phyloP scores from a whole-genome alignment of 2,329 filamentous ascomycete genomes.

The Pyricularia pennisetigena region DNA sequence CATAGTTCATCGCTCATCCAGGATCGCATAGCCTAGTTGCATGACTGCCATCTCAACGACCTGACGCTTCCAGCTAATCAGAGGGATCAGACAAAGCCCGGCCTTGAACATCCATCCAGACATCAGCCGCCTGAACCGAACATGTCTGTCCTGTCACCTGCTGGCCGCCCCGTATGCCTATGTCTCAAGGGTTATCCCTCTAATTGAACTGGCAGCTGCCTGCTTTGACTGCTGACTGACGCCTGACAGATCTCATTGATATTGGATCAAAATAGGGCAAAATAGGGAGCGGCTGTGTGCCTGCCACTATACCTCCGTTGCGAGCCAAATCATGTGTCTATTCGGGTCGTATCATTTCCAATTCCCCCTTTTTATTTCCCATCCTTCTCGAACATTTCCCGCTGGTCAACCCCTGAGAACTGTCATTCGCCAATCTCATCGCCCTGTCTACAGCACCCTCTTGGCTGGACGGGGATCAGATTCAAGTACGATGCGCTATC shows the following conservation, averaged over 20 bases:
- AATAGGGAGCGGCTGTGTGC: background rate
- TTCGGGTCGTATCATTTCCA: background rate
- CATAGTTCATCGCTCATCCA: background rate
- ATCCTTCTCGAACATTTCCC: background rate
- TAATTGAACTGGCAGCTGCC: background rate
- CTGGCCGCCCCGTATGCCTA: background rate
- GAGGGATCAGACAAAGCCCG: background rate
- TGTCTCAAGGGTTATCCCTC: background rate
- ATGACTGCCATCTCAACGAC: background rate
- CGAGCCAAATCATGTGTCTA: background rate
- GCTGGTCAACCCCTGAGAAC: background rate
- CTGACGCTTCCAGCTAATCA: background rate
- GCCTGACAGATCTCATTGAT: background rate
- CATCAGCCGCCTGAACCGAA: background rate
- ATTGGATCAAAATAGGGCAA: background rate
- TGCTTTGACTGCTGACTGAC: background rate
- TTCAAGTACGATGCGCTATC: background rate
- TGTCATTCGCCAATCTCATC: slow-evolving; percentile 1
- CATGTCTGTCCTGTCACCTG: background rate
- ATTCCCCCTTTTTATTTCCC: background rate
- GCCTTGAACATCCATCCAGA: background rate
- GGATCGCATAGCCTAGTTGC: background rate
- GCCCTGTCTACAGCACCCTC: background rate
- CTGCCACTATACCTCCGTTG: background rate
- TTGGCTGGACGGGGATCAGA: background rate